Base-by-base conservation (phyloP, 768 basidiomycete genomes). In the Obba rivulosa region DNA sequence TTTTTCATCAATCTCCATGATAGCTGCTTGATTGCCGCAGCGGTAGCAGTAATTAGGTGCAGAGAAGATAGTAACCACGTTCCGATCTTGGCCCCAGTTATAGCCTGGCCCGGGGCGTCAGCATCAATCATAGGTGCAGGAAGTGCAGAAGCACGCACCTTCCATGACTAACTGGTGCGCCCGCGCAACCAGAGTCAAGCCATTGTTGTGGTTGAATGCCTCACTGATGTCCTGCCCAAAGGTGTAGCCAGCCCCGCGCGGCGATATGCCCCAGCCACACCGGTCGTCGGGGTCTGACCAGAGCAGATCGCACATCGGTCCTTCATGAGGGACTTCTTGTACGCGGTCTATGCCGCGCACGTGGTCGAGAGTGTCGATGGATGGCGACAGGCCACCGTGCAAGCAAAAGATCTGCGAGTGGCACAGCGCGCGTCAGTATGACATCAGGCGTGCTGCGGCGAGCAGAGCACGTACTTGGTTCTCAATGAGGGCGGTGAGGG, bases 271-370 rank as follows among this genome's bases (percentile, higher is more conserved):
- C 96, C 96, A 99, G 38, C 96, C 96, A 66, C 93, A 96, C 48
- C 95, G 88, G 71, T 98, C 96, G 66, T 99, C 96, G 31, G 96
- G 96, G 69, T 99, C 96, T 44, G 94, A 97, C 96, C 96, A 99
- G 53, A 99, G 79, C 47, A 99, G 76, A 70, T 99, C 96, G 63
- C 96, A 99, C 96, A 99, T 99, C 17, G 96, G 96, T 3, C 96
- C 96, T 72, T 99, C 96, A 69, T 99, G 96, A 3, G 96, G 96
- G 2, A 99, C 96, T 65, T 99, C 96, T 69, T 99, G 96, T 57
- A 97, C 92, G 47, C 96, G 88, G 75, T 99, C 96, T 64, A 99
- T 97, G 42, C 92, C 86, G 54, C 96, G 91, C 55, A 99, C 95
- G 63, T 99, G 96, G 76, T 99, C 96, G 57, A 99, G 87, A 56